phyloP scores from a whole-genome alignment of 2,329 filamentous ascomycete species.

The Aspergillus novoparasiticus region DNA sequence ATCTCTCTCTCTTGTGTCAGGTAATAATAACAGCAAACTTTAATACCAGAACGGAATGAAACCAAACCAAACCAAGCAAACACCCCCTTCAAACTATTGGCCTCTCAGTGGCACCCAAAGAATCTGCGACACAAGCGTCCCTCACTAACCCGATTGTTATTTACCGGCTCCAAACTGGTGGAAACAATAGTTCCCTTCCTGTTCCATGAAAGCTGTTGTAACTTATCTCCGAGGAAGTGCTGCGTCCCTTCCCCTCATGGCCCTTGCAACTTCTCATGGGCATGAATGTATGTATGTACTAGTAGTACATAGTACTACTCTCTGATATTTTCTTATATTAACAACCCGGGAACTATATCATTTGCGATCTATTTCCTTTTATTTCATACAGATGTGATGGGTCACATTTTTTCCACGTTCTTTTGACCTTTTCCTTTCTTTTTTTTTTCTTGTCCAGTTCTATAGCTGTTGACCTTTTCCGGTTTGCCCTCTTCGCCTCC shows the following conservation, averaged over 20 bases:
- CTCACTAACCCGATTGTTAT: slow-evolving; percentile 15
- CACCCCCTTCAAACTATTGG: slow-evolving; percentile 5
- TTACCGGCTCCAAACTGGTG: slow-evolving; percentile 21
- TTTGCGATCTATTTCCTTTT: neutral
- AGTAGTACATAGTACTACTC: neutral
- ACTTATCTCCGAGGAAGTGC: neutral
- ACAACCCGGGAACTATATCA: neutral
- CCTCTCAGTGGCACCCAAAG: slow-evolving; percentile 10
- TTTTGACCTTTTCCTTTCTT: too few species aligned
- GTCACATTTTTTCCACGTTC: neutral
- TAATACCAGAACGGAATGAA: slow-evolving; percentile 1
- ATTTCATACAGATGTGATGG: neutral
- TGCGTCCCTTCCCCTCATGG: neutral
- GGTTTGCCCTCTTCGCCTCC: neutral
- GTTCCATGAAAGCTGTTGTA: slow-evolving; percentile 15
- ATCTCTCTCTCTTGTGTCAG: neutral
- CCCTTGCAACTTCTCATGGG: neutral
- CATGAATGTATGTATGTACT: neutral
- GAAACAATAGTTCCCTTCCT: slow-evolving; percentile 23
- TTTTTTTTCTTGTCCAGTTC: neutral
- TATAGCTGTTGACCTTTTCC: neutral
- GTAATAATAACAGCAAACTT: neutral
- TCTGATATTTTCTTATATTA: neutral
- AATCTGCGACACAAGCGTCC: slow-evolving; percentile 19
- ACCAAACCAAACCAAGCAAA: slow-evolving; percentile 3